These are phyloP conservation scores for Furcasterigmium sp. DNA, from an alignment of 2,329 filamentous ascomycete species.

Conservation along the genomic window DNA sequence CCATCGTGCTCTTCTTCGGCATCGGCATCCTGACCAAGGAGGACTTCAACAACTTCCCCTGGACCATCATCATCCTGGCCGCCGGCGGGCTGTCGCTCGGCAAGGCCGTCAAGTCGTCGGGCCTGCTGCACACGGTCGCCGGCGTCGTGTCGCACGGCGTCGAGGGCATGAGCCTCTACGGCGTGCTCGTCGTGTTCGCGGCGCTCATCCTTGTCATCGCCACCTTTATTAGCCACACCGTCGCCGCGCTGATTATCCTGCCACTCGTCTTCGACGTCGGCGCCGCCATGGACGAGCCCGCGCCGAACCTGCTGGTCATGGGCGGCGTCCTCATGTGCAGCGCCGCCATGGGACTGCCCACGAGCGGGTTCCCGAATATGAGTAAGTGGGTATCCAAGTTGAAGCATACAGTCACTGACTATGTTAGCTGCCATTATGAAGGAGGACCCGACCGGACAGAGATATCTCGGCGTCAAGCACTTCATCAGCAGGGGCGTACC, in stretches of 20 bases:
- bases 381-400: slow-evolving; percentile 59
- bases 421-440: slow-evolving; percentile 91
- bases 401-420: background rate
- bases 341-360: slow-evolving; percentile 95
- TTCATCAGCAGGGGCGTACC: slow-evolving; percentile 94
- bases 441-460: slow-evolving; percentile 87
- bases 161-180: slow-evolving; percentile 75
- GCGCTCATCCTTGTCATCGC: slow-evolving; percentile 83
- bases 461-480: slow-evolving; percentile 88
- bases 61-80: slow-evolving; percentile 98
- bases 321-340: slow-evolving; percentile 92
- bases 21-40: slow-evolving; percentile 95
- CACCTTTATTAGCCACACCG: slow-evolving; percentile 96
- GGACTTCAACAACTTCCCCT: slow-evolving; percentile 99
- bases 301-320: slow-evolving; percentile 95
- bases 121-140: slow-evolving; percentile 84
- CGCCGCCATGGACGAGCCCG: slow-evolving; percentile 76
- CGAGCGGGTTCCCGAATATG: slow-evolving; percentile 98
- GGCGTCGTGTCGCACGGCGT: slow-evolving; percentile 68
- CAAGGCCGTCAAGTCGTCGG: slow-evolving; percentile 90
- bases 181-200: slow-evolving; percentile 80
- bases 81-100: slow-evolving; percentile 89
- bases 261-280: slow-evolving; percentile 88
- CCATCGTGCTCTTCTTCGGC: slow-evolving; percentile 92
- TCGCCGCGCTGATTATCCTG: slow-evolving; percentile 90